Percentiles rank a stretch among this genome's conserved stretches.
Conservation (phyloP, 148 eudicot species). For the Vaccinium vitisidaea region DNA sequence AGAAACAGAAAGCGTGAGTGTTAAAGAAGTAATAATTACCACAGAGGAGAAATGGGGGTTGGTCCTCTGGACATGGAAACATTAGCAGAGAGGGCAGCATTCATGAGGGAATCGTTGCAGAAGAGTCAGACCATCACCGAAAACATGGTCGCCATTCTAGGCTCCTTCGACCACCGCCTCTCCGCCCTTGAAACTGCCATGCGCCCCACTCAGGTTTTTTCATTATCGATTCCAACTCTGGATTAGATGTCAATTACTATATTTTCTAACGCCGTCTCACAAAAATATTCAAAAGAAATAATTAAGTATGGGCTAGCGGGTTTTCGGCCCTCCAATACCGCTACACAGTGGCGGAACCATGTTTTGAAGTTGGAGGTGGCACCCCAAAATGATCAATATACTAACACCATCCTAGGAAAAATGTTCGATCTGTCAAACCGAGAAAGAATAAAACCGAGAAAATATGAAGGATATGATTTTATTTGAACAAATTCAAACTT, state of each 20-base stretch:
- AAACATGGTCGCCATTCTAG: slow-evolving; percentile 70
- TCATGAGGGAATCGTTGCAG: slow-evolving; percentile 77
- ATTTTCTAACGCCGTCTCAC: no score
- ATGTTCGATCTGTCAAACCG: no score
- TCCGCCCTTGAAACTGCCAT: slow-evolving; percentile 97
- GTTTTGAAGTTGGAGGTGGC: no score
- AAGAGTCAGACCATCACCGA: slow-evolving; percentile 83
- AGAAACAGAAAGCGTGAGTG: background rate
- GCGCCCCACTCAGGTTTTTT: slow-evolving; percentile 89
- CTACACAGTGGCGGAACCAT: background rate
- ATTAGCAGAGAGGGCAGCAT: slow-evolving; percentile 62
- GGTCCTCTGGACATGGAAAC: slow-evolving; percentile 35
- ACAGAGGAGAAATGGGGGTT: slow-evolving; percentile 32
- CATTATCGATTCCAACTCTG: background rate
- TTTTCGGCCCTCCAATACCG: background rate
- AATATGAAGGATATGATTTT: no score
- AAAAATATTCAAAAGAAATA: no score
- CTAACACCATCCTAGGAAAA: no score
- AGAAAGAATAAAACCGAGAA: no score
- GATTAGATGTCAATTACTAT: background rate
- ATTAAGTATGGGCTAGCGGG: no score
- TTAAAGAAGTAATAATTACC: background rate
- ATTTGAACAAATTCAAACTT: no score
- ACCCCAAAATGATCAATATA: no score
- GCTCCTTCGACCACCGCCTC: slow-evolving; percentile 95